Evolutionary conservation across 331 rosid species (phyloP).

Genomic region (Dryas integrifolia): DNA sequence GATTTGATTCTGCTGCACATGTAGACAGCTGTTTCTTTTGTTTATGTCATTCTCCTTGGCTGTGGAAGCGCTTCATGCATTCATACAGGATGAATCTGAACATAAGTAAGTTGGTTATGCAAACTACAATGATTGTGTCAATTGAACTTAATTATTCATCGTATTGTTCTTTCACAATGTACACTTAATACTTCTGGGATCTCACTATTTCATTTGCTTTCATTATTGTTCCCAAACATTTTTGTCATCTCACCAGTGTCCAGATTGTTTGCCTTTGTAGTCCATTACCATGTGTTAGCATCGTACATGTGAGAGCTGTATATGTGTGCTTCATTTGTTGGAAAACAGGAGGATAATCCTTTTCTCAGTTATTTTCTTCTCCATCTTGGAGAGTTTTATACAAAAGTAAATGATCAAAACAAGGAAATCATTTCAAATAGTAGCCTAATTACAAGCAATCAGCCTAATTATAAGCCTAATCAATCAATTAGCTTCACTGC

Average conservation of each 20-base stretch:
- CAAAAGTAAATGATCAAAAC: too few species aligned
- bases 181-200: neutral
- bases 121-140: neutral
- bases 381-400: too few species aligned
- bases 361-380: too few species aligned
- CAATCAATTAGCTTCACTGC: too few species aligned
- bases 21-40: conserved; percentile 99
- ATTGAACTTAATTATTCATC: neutral
- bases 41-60: conserved; percentile 96
- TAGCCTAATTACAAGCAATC: too few species aligned
- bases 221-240: neutral
- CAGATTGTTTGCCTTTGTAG: neutral
- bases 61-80: conserved; percentile 96
- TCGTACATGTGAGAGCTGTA: neutral
- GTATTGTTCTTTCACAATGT: neutral
- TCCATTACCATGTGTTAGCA: neutral
- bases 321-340: neutral
- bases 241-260: neutral
- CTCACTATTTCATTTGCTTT: conserved; percentile 4
- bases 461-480: too few species aligned
- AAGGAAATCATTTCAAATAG: too few species aligned
- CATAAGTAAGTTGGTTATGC: conserved; percentile 78
- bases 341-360: too few species aligned
- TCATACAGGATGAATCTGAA: conserved; percentile 97
- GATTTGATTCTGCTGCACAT: conserved; percentile 54